These are phyloP conservation scores for Physcomitrium patens DNA, from an alignment of 225 moss, liverwort and hornwort species.

Conservation along the genomic window DNA sequence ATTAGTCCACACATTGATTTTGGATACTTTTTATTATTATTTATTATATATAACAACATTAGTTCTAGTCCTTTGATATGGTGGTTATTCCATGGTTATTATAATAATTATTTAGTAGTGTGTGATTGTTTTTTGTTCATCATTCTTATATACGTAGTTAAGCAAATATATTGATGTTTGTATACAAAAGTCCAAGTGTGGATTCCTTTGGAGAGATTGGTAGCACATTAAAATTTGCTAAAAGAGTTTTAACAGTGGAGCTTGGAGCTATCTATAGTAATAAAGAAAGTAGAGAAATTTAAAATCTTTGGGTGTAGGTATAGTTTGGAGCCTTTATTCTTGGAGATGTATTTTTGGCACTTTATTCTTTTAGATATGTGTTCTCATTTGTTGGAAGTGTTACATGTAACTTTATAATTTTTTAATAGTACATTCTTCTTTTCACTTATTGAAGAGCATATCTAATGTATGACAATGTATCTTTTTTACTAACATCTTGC, in stretches of 20 bases:
- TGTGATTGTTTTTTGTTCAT: neutral
- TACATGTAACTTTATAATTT: neutral
- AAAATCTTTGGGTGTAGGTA: conserved; percentile 76
- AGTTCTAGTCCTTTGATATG: no score
- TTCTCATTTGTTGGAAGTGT: conserved; percentile 4
- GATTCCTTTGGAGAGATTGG: conserved; percentile 84
- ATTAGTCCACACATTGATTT: conserved; percentile 3
- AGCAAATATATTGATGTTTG: conserved; percentile 87
- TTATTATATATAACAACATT: conserved; percentile 2
- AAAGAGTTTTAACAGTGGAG: conserved; percentile 82
- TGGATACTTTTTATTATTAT: neutral
- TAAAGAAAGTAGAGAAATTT: conserved; percentile 75
- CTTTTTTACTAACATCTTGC: neutral
- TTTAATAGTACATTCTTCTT: neutral
- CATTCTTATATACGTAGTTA: conserved; percentile 51
- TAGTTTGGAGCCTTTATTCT: neutral
- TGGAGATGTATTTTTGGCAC: conserved; percentile 1
- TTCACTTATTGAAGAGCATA: neutral
- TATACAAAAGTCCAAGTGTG: conserved; percentile 71
- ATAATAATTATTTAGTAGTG: neutral
- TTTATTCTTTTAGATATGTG: conserved; percentile 7
- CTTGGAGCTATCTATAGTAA: conserved; percentile 80
- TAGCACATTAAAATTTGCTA: conserved; percentile 85
- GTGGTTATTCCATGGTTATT: conserved; percentile 6
- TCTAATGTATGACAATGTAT: no score